phyloP scores from a whole-genome alignment of 768 basidiomycete species.

The Rhodocollybia butyracea region DNA sequence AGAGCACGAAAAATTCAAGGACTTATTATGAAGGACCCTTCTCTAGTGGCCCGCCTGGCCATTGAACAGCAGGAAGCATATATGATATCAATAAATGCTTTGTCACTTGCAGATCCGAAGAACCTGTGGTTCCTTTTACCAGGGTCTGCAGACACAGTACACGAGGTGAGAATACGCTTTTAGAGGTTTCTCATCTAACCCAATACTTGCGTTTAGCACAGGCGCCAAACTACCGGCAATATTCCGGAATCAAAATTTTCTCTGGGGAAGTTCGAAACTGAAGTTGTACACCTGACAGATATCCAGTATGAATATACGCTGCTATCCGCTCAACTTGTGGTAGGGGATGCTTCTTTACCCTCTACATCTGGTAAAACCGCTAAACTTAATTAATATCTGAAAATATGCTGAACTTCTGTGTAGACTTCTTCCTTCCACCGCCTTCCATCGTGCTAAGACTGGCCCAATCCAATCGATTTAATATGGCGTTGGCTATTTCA shows the following conservation, averaged over 20 bases:
- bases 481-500: constrained; percentile 74
- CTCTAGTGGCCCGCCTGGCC: constrained; percentile 41
- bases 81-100: constrained; percentile 83
- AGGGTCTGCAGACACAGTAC: constrained; percentile 40
- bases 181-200: constrained; percentile 10
- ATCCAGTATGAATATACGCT: constrained; percentile 77
- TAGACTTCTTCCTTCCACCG: constrained; percentile 55
- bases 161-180: constrained; percentile 40
- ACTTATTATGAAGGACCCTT: constrained; percentile 36
- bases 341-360: constrained; percentile 59
- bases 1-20: constrained; percentile 77
- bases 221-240: constrained; percentile 62
- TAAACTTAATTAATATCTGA: constrained; percentile 2
- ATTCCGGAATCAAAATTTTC: constrained; percentile 76
- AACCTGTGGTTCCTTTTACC: constrained; percentile 83
- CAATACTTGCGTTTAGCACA: constrained; percentile 45
- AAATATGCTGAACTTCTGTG: constrained; percentile 17
- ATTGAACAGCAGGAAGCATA: constrained; percentile 79
- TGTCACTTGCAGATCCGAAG: constrained; percentile 77
- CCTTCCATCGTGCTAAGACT: constrained; percentile 72
- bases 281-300: constrained; percentile 77
- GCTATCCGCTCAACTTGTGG: constrained; percentile 72
- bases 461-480: constrained; percentile 76
- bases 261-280: constrained; percentile 60
- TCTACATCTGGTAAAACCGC: constrained; percentile 59